These are phyloP conservation scores for Eucalyptus curtisii DNA, from an alignment of 345 rosid genomes.

Conservation along the genomic window DNA sequence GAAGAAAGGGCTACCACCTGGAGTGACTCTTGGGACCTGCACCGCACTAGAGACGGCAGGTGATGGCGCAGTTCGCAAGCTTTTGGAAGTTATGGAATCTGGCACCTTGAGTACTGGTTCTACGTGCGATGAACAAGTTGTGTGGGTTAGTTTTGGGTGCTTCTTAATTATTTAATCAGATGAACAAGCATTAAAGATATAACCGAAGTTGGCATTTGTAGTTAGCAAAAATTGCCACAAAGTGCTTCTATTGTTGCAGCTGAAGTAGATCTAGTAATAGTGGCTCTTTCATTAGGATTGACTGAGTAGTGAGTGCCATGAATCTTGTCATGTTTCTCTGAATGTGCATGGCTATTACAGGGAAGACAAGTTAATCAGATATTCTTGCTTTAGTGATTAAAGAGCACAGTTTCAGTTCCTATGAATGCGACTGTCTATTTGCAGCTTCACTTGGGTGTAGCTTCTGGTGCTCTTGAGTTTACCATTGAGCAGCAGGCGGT, in stretches of 20 bases:
- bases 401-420: background rate
- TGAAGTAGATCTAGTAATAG: background rate
- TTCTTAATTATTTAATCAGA: background rate
- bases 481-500: conserved; percentile 86
- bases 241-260: background rate
- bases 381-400: background rate
- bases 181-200: background rate
- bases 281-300: background rate
- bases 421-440: background rate
- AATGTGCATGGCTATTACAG: background rate
- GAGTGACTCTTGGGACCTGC: conserved; percentile 60
- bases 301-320: background rate
- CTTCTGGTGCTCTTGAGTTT: conserved; percentile 81
- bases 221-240: background rate
- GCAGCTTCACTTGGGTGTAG: conserved; percentile 85
- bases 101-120: conserved; percentile 16
- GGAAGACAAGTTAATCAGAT: background rate
- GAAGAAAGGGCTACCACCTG: conserved; percentile 47
- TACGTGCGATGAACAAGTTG: conserved; percentile 19
- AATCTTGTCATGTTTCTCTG: background rate
- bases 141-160: conserved; percentile 41
- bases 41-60: conserved; percentile 75
- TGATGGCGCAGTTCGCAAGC: conserved; percentile 43
- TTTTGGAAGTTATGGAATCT: conserved; percentile 46
- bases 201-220: background rate